Conservation (phyloP, 2,329 filamentous ascomycete genomes). For the Apiospora kogelbergensis region DNA sequence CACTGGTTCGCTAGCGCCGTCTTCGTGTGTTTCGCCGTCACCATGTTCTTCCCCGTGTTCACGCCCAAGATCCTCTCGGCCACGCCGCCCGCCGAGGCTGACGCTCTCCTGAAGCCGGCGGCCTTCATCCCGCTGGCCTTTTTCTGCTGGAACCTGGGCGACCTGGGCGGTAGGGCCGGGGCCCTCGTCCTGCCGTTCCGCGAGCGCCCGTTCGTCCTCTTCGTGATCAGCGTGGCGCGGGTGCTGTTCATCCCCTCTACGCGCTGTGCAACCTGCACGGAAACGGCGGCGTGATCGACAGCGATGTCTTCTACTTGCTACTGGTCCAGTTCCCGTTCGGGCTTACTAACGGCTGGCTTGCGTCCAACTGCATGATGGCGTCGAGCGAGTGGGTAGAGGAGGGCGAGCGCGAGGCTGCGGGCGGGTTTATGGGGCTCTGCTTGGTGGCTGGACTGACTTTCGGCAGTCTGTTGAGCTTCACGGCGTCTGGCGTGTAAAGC, state of each 20-base stretch:
- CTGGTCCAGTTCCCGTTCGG: constrained; percentile 84
- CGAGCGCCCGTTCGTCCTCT: constrained; percentile 64
- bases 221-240: constrained; percentile 65
- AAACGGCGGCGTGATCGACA: constrained; percentile 69
- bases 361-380: constrained; percentile 89
- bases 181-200: constrained; percentile 56
- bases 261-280: constrained; percentile 85
- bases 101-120: constrained; percentile 65
- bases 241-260: constrained; percentile 76
- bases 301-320: constrained; percentile 85
- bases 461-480: constrained; percentile 90
- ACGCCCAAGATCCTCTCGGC: constrained; percentile 66
- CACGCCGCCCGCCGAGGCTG: constrained; percentile 37
- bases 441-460: constrained; percentile 80
- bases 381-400: constrained; percentile 78
- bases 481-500: constrained; percentile 52
- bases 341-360: constrained; percentile 81
- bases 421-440: constrained; percentile 90
- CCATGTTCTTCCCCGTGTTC: constrained; percentile 96
- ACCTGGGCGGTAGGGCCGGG: constrained; percentile 73
- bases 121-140: constrained; percentile 90
- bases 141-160: constrained; percentile 90
- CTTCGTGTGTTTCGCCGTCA: constrained; percentile 76
- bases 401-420: constrained; percentile 82
- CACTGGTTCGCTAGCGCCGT: constrained; percentile 76